Evolutionary conservation across 2,329 filamentous ascomycete species (phyloP), one percentile per base, ranked within the genome.

Genomic region (Lanzia echinophila): DNA sequence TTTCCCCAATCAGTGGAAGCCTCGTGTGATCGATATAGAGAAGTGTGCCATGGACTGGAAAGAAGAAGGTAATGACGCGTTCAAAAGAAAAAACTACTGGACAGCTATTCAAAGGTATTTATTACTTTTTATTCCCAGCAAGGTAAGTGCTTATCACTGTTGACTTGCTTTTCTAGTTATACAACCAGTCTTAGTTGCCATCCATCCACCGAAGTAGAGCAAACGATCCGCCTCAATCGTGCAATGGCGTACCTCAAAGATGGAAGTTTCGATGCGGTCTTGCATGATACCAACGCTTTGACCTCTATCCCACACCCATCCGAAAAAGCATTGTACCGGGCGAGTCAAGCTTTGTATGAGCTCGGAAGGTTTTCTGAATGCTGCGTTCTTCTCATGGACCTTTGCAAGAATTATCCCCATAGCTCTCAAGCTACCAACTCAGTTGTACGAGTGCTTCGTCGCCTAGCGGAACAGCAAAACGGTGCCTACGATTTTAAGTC

Each of bases 241-340:
- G 61, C 70, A 12, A 58, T 72, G 20, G 63, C 68, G 5, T 65
- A 63, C 50, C 64, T 65, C 36, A 68, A 62, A 59, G 63, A 50
- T 12, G 60, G 60, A 42, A 59, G 57, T 50, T 72, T 67, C 42
- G 70, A 73, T 42, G 64, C 68, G 5, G 70, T 68, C 6, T 59
- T 73, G 2, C 17, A 42, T 8, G 69, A 72, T 56, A 47, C 31
- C 11, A 15, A 53, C 47, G 42, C 17, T 11, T 31, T 44, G 31
- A 20, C 38, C 8, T 47, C 43, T 13, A n/a, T 17, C 43, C 3
- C 22, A 2, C 32, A 49, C 24, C 22, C 22, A 10, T 15, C 52
- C 13, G 42, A 55, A 20, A 57, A 57, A 4, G 33, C 52, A 44
- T 31, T 57, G 20, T 51, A 57, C 13, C 55, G 47, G 44, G 38